Base-by-base conservation (phyloP, 2,329 filamentous ascomycete species). In the Fusarium setosum region DNA sequence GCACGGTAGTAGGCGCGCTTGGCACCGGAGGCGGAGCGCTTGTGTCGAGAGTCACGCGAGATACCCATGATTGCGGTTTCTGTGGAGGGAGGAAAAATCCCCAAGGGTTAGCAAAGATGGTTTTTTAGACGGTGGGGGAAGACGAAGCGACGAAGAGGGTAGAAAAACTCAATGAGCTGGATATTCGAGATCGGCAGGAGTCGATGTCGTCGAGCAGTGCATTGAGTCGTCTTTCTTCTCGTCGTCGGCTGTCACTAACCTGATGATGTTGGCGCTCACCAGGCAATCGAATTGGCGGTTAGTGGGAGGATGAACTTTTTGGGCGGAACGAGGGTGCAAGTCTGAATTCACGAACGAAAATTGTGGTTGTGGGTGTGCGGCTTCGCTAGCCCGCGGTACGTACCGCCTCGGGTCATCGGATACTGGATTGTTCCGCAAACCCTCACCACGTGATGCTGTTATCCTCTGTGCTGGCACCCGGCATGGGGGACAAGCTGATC, bases 21-120 rank as follows among this genome's bases (percentile, higher is more conserved):
- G 81, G 96, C 96, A 89, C 96, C 96, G 83, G 96, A 92, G 84
- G 95, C 94, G 85, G 94, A 94, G 87, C 96, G 94, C 92, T 99
- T 99, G 91, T 99, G 96, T 88, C 96, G 94, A 84, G 94, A 97
- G 88, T 98, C 95, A 88, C 96, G 93, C 86, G 95, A 97, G 88
- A 99, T 98, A 99, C 96, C 92, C 92, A 95, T 95, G 87, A 90
- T 92, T 92, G 90, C 90, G 85, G 86, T 87, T 86, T 87, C 87
- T 90, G 82, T 72, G 76, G 63, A 56, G 59, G 64, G 61, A 59
- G 73, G 61, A 64, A 52, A 49, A 34, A 57, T 44, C 47, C 53
- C 60, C 47, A 68, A 62, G 42, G 58, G 65, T 75, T 61, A 73
- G 71, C 60, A 24, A 29, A 31, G 34, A 54, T 42, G 38, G 29